Evolutionary conservation across 2,329 filamentous ascomycete genomes (phyloP), one percentile per base, ranked within the genome.

Genomic region (Sclerotinia borealis): DNA sequence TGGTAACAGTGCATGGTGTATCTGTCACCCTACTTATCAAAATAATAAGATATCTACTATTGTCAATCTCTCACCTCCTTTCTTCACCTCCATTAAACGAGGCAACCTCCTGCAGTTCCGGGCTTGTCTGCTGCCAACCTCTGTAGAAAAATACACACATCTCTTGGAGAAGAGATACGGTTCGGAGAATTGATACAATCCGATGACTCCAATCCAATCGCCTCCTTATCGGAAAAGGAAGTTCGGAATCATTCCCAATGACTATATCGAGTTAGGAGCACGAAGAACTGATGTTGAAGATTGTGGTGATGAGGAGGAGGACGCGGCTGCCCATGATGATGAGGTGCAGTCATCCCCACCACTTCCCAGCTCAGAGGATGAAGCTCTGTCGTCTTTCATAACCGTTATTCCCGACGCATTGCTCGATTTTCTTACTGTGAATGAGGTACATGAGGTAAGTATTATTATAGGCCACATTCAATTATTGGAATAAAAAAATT

Each of bases 391-490:
- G 9, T 19, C 50, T 27, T 55, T 31, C 27, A 22, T 36, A n/a
- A 27, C 8, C 7, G 37, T 34, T 19, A 31, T 47, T 13, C 29
- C 59, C 4, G 59, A 61, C 36, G 36, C 25, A 15, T 43, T 61
- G 15, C 55, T 55, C 37, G 37, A 19, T 19, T 58, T 25, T 58
- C 39, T 58, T 45, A 25, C 54, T n/a, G 7, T 19, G 17, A 43
- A 45, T 25, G 22, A 58, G 54, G 54, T 58, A 45, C 31, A 45
- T 25, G 22, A 58, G 54, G 54, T 58, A 45, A 58, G 4, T 58
- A 22, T 25, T 36, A 45, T 34, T 17, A 31, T 58, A 22, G 27
- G 29, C 41, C 8, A 25, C n/a, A 25, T 45, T 19, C 27, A 43
- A 58, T 45, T 17, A 13, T 47, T 47, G 29, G 19, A 22, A n/a